phyloP scores from a whole-genome alignment of 257 asterid genomes.

The Agastache rugosa region DNA sequence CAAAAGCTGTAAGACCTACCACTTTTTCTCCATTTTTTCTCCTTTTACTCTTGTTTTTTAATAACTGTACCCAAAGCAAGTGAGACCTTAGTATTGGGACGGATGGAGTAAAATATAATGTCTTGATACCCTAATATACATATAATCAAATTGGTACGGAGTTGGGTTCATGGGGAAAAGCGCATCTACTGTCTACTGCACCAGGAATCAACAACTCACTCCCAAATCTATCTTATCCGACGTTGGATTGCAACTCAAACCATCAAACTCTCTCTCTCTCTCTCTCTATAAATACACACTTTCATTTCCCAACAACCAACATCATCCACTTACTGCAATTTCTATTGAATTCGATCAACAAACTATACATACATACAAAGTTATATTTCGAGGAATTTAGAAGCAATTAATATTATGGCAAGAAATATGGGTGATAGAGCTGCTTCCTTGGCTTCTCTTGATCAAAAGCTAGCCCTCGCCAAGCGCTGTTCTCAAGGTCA shows the following conservation, averaged over 20 bases:
- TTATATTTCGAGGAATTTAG: background rate
- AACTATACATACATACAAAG: too few species aligned
- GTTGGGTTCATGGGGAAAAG: background rate
- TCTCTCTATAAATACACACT: conserved; percentile 20
- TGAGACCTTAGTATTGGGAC: too few species aligned
- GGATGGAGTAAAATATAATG: too few species aligned
- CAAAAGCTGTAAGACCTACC: too few species aligned
- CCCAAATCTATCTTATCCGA: conserved; percentile 20
- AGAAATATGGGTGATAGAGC: conserved; percentile 47
- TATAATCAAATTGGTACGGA: too few species aligned
- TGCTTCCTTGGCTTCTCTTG: conserved; percentile 55
- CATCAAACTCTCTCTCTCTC: conserved; percentile 29
- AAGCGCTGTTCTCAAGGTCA: conserved; percentile 78
- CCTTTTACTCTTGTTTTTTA: too few species aligned
- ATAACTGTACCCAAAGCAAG: too few species aligned
- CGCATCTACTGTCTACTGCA: background rate
- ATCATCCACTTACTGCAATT: background rate
- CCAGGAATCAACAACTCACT: conserved; percentile 21
- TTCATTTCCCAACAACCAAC: background rate
- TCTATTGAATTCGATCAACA: background rate
- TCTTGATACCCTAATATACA: too few species aligned
- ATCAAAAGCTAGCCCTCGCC: conserved; percentile 76
- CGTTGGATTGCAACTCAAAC: conserved; percentile 34
- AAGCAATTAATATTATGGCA: conserved; percentile 32
- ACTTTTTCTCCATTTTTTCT: too few species aligned